These are phyloP conservation scores for Hypericum perforatum DNA, from an alignment of 345 rosid genomes.

Conservation along the genomic window DNA sequence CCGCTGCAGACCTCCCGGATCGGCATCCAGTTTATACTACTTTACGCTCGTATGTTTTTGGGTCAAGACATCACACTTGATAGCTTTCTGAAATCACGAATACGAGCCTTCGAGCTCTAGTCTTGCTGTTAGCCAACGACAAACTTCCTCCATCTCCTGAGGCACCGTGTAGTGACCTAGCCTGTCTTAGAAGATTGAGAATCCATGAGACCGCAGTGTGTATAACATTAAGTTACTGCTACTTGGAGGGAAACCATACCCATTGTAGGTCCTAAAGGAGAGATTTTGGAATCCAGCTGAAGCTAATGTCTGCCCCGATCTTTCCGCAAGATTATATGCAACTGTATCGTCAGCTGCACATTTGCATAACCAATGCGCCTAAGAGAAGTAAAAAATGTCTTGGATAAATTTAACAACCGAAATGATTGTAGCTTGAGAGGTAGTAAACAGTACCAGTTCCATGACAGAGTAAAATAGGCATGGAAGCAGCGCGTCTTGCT, in stretches of 20 bases:
- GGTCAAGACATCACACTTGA: too few relatives aligned
- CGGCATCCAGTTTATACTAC: too few relatives aligned
- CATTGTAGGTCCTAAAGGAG: conserved; percentile 27
- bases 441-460: conserved; percentile 37
- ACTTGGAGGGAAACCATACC: conserved; percentile 14
- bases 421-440: too few relatives aligned
- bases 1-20: too few relatives aligned
- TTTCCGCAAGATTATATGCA: conserved; percentile 47
- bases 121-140: conserved; percentile 28
- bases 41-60: too few relatives aligned
- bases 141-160: conserved; percentile 36
- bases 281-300: conserved; percentile 41
- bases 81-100: not conserved
- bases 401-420: too few relatives aligned
- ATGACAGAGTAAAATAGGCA: conserved; percentile 52
- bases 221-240: not conserved
- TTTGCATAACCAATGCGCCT: too few relatives aligned
- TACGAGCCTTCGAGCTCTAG: conserved; percentile 22
- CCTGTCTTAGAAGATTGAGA: conserved; percentile 16
- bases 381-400: too few relatives aligned
- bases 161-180: conserved; percentile 41
- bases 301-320: conserved; percentile 39
- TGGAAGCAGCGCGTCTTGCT: conserved; percentile 44
- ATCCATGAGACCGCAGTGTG: not conserved
- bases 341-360: conserved; percentile 57